Conservation (phyloP, 345 rosid genomes). For the Alliaria petiolata region DNA sequence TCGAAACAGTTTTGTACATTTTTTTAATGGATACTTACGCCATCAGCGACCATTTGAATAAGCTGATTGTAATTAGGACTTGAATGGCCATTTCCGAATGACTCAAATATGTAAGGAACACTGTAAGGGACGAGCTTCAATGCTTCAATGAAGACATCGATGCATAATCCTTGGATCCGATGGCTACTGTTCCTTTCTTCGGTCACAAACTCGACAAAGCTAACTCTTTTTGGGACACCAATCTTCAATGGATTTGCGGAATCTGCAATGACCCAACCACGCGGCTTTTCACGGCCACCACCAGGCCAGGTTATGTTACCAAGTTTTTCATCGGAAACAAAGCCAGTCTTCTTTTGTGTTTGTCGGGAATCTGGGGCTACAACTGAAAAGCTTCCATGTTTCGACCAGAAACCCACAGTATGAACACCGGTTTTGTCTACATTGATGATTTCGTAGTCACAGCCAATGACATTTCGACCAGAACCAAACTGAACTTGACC, state of each 20-base stretch:
- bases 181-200: conserved; percentile 45
- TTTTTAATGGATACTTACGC: conserved; percentile 49
- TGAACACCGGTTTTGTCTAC: conserved; percentile 37
- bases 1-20: background rate
- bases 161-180: conserved; percentile 59
- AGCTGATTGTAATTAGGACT: conserved; percentile 64
- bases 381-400: conserved; percentile 47
- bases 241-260: conserved; percentile 61
- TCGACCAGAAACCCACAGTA: conserved; percentile 69
- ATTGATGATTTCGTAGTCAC: conserved; percentile 78
- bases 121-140: conserved; percentile 59
- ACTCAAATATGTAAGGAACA: conserved; percentile 61
- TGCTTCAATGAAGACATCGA: conserved; percentile 75
- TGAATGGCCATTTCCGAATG: conserved; percentile 62
- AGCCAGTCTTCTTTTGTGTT: conserved; percentile 14
- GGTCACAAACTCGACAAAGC: conserved; percentile 71
- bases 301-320: conserved; percentile 73
- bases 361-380: conserved; percentile 41
- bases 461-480: conserved; percentile 41
- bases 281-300: conserved; percentile 59
- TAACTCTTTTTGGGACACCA: conserved; percentile 74
- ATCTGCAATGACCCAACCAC: conserved; percentile 80
- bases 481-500: conserved; percentile 60
- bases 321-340: conserved; percentile 50
- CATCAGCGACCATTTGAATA: conserved; percentile 43